These are phyloP conservation scores for Coemansia javaensis DNA, from an alignment of 192 early-diverging fungal genomes.

Conservation along the genomic window DNA sequence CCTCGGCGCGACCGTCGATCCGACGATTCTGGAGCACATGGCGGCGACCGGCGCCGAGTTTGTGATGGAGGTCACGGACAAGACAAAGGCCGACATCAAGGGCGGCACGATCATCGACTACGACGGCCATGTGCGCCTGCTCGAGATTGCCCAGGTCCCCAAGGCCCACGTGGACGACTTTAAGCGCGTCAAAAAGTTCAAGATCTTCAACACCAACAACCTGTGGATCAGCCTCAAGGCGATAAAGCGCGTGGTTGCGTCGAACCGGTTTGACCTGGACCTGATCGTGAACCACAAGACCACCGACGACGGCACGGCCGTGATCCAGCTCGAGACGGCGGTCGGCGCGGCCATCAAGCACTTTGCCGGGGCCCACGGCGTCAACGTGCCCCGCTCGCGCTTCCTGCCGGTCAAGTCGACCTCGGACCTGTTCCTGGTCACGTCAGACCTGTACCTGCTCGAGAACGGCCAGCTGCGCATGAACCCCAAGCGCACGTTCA, in stretches of 20 bases:
- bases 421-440: slow-evolving; percentile 94
- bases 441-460: slow-evolving; percentile 88
- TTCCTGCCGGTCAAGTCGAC: slow-evolving; percentile 99
- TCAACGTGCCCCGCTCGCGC: slow-evolving; percentile 96
- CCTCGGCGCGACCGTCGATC: slow-evolving; percentile 94
- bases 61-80: slow-evolving; percentile 99
- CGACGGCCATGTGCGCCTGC: slow-evolving; percentile 84
- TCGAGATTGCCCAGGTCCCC: slow-evolving; percentile 99
- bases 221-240: slow-evolving; percentile 82
- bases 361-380: slow-evolving; percentile 87
- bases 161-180: slow-evolving; percentile 96
- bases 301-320: slow-evolving; percentile 86
- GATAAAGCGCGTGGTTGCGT: slow-evolving; percentile 79
- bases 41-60: slow-evolving; percentile 83
- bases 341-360: slow-evolving; percentile 99
- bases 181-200: slow-evolving; percentile 99
- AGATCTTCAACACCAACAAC: slow-evolving; percentile 99
- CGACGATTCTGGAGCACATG: slow-evolving; percentile 88
- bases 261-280: slow-evolving; percentile 77
- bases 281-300: slow-evolving; percentile 98
- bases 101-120: slow-evolving; percentile 99
- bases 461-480: slow-evolving; percentile 89
- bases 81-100: slow-evolving; percentile 99
- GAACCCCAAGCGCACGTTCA: slow-evolving; percentile 92
- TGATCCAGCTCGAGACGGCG: slow-evolving; percentile 97